These are phyloP conservation scores for Tetrahymena elliotti DNA, from an alignment of 73 alveolate species.

Conservation along the genomic window DNA sequence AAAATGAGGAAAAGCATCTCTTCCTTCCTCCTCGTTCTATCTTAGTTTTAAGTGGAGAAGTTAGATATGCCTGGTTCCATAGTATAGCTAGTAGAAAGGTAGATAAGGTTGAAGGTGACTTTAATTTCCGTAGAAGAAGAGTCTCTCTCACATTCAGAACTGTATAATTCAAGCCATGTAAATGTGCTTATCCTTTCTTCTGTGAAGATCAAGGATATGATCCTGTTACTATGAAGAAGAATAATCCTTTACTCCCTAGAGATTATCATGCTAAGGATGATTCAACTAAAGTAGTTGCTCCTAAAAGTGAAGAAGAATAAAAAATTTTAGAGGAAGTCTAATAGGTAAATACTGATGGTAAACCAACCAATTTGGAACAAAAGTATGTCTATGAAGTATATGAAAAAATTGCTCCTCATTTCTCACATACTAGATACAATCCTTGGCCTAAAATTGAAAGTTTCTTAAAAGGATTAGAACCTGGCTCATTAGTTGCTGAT, in stretches of 20 bases:
- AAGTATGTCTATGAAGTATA: constrained; percentile 95
- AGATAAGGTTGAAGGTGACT: constrained; percentile 57
- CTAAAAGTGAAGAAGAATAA: constrained; percentile 64
- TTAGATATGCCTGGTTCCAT: constrained; percentile 68
- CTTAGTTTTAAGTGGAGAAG: constrained; percentile 62
- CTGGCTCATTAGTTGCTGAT: constrained; percentile 88
- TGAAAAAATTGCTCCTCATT: constrained; percentile 97
- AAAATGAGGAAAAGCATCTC: constrained; percentile 48
- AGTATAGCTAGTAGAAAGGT: constrained; percentile 67
- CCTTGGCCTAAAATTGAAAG: constrained; percentile 98
- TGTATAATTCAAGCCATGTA: constrained; percentile 51
- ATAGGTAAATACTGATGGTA: constrained; percentile 7
- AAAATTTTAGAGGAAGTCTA: constrained; percentile 32
- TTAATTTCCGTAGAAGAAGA: constrained; percentile 63
- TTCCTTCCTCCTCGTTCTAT: constrained; percentile 60
- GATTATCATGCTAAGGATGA: constrained; percentile 38
- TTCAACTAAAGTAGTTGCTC: constrained; percentile 52
- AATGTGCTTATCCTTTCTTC: constrained; percentile 52
- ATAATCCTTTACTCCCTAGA: constrained; percentile 31
- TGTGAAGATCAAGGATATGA: constrained; percentile 60
- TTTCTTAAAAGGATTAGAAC: constrained; percentile 79
- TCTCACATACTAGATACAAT: constrained; percentile 93
- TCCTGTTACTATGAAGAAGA: constrained; percentile 41
- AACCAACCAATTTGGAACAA: constrained; percentile 89
- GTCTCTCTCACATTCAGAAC: constrained; percentile 66